These are phyloP conservation scores for Teunomyces stri DNA, from an alignment of 805 yeast species.

Conservation along the genomic window DNA sequence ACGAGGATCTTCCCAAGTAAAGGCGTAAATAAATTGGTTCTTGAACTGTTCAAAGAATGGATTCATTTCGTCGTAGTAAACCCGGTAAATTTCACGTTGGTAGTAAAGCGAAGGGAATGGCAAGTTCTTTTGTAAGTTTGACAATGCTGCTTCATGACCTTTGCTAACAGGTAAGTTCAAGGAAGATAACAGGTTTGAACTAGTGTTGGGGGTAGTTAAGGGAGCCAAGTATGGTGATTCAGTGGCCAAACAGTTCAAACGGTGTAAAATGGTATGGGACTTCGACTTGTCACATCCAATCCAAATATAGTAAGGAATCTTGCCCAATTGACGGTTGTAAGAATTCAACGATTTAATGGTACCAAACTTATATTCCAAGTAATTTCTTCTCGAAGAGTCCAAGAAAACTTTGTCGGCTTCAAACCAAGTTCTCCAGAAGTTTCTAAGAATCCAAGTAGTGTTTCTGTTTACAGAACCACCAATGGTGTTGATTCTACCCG, in stretches of 20 bases:
- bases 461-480: slow-evolving; percentile 74
- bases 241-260: slow-evolving; percentile 71
- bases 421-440: slow-evolving; percentile 87
- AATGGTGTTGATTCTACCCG: slow-evolving; percentile 68
- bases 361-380: slow-evolving; percentile 78
- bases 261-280: slow-evolving; percentile 48
- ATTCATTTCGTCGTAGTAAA: slow-evolving; percentile 70
- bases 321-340: slow-evolving; percentile 63
- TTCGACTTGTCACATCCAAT: slow-evolving; percentile 53
- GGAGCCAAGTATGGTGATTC: slow-evolving; percentile 83
- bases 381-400: slow-evolving; percentile 79
- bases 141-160: slow-evolving; percentile 75
- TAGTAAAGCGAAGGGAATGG: slow-evolving; percentile 82
- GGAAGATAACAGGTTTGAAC: slow-evolving; percentile 7
- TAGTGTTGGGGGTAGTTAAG: slow-evolving; percentile 22
- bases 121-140: slow-evolving; percentile 57
- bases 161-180: slow-evolving; percentile 50
- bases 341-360: slow-evolving; percentile 72
- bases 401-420: slow-evolving; percentile 78
- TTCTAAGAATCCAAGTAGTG: slow-evolving; percentile 72
- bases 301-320: slow-evolving; percentile 83
- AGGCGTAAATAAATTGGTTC: slow-evolving; percentile 79
- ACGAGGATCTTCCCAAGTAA: slow-evolving; percentile 89
- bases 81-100: slow-evolving; percentile 75
- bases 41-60: slow-evolving; percentile 69